A percentile compares a stretch with the other conserved stretches of the same genome.
These are phyloP conservation scores for Rhizopus sp. DNA, from an alignment of 371 early-diverging fungal species.

Conservation along the genomic window DNA sequence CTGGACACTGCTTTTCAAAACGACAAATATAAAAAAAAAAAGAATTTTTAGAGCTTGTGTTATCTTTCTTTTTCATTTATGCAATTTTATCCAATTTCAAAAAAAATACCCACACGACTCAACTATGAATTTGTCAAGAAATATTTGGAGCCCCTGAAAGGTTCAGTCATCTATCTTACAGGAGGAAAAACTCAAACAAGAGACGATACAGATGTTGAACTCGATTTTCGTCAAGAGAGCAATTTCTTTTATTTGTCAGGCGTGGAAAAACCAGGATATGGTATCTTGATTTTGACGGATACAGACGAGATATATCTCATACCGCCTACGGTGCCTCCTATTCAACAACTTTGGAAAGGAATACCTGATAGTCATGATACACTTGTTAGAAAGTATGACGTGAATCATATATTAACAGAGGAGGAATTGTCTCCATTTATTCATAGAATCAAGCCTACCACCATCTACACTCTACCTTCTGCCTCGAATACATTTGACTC, in stretches of 20 bases:
- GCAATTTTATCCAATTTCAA: background rate
- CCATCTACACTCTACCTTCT: conserved; percentile 33
- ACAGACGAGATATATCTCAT: conserved; percentile 43
- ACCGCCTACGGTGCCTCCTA: conserved; percentile 43
- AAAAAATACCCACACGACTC: conserved; percentile 28
- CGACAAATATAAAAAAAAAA: too few relatives aligned
- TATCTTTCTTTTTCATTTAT: conserved; percentile 1
- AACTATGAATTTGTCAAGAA: conserved; percentile 25
- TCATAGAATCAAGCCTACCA: conserved; percentile 24
- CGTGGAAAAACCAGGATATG: conserved; percentile 56
- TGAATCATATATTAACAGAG: conserved; percentile 45
- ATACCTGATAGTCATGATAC: conserved; percentile 36
- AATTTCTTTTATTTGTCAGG: conserved; percentile 61
- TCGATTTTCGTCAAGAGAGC: conserved; percentile 59
- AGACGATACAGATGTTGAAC: conserved; percentile 56
- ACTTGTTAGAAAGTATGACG: conserved; percentile 49
- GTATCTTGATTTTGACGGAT: conserved; percentile 44
- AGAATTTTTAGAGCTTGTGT: background rate
- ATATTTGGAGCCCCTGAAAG: conserved; percentile 9
- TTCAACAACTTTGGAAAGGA: conserved; percentile 57
- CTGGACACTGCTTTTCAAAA: too few relatives aligned
- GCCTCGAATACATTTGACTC: background rate
- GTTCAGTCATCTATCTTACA: conserved; percentile 34
- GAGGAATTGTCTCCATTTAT: conserved; percentile 29
- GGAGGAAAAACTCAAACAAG: conserved; percentile 36